phyloP scores from a whole-genome alignment of 2,329 filamentous ascomycete genomes.

The Penicillium sp. region DNA sequence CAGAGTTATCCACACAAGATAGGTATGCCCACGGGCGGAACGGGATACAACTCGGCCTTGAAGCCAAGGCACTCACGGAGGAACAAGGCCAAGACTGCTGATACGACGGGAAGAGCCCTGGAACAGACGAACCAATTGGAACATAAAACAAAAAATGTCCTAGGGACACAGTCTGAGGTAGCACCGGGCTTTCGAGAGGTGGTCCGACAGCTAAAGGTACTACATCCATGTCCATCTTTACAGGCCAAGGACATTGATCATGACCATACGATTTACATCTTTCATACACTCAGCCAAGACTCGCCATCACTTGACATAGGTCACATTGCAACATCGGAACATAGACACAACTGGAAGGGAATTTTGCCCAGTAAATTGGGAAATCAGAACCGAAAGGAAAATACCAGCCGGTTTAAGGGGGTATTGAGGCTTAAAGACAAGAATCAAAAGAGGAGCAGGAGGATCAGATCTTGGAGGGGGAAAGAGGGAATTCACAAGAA shows the following conservation, averaged over 20 bases:
- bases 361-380: conserved; percentile 7
- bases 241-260: conserved; percentile 6
- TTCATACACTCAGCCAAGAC: background rate
- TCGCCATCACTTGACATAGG: background rate
- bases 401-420: conserved; percentile 23
- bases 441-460: background rate
- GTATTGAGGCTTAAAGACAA: conserved; percentile 16
- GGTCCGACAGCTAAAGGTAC: background rate
- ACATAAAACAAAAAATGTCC: background rate
- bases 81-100: background rate
- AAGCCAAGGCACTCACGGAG: background rate
- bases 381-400: conserved; percentile 14
- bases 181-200: background rate
- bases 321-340: conserved; percentile 3
- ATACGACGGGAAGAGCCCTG: background rate
- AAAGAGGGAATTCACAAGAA: conserved; percentile 10
- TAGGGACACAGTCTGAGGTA: background rate
- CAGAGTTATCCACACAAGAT: conserved; percentile 1
- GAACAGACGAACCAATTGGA: background rate
- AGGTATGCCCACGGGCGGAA: background rate
- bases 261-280: background rate
- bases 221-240: conserved; percentile 3
- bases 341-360: background rate
- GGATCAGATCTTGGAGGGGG: background rate
- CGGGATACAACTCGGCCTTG: background rate